Evolutionary conservation across 2,329 filamentous ascomycete genomes (phyloP).

Genomic region (Rhynchosporium agropyri): DNA sequence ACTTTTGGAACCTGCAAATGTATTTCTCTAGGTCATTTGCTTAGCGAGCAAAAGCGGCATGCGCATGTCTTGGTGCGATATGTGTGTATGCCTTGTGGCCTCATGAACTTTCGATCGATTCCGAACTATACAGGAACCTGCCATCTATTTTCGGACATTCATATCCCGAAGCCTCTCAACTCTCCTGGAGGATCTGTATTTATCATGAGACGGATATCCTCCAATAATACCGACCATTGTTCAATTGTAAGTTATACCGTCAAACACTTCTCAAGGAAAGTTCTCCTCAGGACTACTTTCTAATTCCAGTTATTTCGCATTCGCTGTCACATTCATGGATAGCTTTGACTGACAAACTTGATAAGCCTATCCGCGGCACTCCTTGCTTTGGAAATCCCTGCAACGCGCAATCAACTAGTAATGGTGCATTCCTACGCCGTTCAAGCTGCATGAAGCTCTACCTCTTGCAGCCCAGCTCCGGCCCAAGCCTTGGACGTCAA

Average conservation of each 20-base stretch:
- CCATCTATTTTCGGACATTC: no score
- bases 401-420: neutral
- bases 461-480: conserved; percentile 8
- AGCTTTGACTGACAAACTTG: neutral
- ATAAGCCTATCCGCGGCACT: neutral
- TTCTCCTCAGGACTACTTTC: neutral
- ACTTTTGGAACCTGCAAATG: no score
- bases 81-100: no score
- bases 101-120: no score
- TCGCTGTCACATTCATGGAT: neutral
- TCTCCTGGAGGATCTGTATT: neutral
- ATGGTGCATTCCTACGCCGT: conserved; percentile 9
- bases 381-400: conserved; percentile 2
- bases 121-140: no score
- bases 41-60: no score
- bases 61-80: no score
- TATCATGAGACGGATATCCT: neutral
- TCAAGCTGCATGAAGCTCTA: conserved; percentile 15
- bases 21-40: no score
- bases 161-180: no score
- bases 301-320: neutral
- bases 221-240: neutral
- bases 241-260: neutral
- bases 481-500: neutral
- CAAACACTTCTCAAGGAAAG: neutral